These are phyloP conservation scores for Dactylonectria macrodidyma DNA, from an alignment of 2,329 filamentous ascomycete species.

Conservation along the genomic window DNA sequence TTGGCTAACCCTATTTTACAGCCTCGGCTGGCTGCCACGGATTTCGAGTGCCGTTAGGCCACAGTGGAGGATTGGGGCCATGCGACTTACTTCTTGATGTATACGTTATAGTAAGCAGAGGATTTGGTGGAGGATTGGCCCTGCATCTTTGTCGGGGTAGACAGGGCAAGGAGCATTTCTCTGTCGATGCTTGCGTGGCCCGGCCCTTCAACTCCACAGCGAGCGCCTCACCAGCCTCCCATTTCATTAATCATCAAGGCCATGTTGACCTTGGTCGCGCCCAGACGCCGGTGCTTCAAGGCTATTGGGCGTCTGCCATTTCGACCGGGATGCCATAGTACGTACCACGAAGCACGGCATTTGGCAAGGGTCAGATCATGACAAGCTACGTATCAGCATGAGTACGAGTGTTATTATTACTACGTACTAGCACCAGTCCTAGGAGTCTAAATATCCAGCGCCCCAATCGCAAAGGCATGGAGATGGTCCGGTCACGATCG, in stretches of 20 bases:
- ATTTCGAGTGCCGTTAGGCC: slow-evolving; percentile 7
- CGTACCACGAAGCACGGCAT: slow-evolving; percentile 21
- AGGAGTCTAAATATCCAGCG: not conserved
- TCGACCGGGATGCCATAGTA: slow-evolving; percentile 14
- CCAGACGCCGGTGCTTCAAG: slow-evolving; percentile 3
- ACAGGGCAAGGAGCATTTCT: slow-evolving; percentile 15
- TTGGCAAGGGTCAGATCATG: slow-evolving; percentile 33
- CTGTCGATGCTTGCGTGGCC: slow-evolving; percentile 26
- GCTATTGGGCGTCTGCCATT: not conserved
- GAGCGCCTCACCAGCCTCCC: slow-evolving; percentile 20
- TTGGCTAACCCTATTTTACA: not conserved
- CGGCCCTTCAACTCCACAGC: slow-evolving; percentile 7
- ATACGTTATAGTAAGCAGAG: slow-evolving; percentile 15
- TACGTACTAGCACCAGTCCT: too few species aligned
- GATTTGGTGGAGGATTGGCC: slow-evolving; percentile 9
- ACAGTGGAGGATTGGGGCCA: slow-evolving; percentile 5
- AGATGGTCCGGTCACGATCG: slow-evolving; percentile 34
- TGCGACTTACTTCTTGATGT: not conserved
- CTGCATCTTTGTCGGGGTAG: slow-evolving; percentile 13
- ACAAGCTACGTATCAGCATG: slow-evolving; percentile 22
- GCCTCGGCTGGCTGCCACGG: slow-evolving; percentile 23
- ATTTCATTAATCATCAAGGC: slow-evolving; percentile 13
- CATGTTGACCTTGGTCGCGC: slow-evolving; percentile 1
- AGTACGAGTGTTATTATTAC: not conserved
- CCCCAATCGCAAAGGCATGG: slow-evolving; percentile 22